Conservation (phyloP, 176 grass and related monocot species). For the Oryza glaberrima region DNA sequence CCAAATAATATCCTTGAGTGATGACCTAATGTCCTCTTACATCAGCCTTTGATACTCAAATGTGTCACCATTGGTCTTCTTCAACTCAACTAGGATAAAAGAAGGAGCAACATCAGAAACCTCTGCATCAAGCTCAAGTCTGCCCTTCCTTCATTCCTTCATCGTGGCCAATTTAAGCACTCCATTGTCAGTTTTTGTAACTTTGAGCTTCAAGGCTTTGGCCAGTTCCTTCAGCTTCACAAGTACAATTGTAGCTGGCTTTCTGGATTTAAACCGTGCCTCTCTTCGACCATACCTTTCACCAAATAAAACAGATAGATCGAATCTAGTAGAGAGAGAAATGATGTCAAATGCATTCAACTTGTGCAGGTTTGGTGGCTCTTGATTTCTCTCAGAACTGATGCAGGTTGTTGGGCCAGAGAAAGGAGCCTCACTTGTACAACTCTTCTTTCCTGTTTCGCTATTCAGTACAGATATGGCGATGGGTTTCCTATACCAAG, state of each 20-base stretch:
- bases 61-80: conserved; percentile 73
- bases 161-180: conserved; percentile 54
- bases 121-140: conserved; percentile 62
- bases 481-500: conserved; percentile 67
- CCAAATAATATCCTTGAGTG: conserved; percentile 72
- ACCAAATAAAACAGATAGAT: conserved; percentile 70
- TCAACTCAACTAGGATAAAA: conserved; percentile 74
- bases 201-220: conserved; percentile 51
- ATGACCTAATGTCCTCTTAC: conserved; percentile 69
- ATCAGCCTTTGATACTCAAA: conserved; percentile 77
- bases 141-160: conserved; percentile 70
- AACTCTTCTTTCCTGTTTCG: conserved; percentile 18
- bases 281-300: conserved; percentile 57
- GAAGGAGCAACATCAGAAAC: conserved; percentile 60
- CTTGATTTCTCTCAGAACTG: conserved; percentile 42
- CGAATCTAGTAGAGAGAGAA: conserved; percentile 68
- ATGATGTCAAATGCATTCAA: conserved; percentile 93
- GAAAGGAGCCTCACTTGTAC: neutral
- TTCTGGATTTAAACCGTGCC: conserved; percentile 65
- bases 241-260: conserved; percentile 47
- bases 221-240: conserved; percentile 65
- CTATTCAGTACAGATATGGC: conserved; percentile 18
- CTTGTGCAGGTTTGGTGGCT: conserved; percentile 29
- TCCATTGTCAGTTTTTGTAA: conserved; percentile 67
- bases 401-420: neutral